Base-by-base conservation (phyloP, 768 basidiomycete species). In the Albatrellus ellisii region DNA sequence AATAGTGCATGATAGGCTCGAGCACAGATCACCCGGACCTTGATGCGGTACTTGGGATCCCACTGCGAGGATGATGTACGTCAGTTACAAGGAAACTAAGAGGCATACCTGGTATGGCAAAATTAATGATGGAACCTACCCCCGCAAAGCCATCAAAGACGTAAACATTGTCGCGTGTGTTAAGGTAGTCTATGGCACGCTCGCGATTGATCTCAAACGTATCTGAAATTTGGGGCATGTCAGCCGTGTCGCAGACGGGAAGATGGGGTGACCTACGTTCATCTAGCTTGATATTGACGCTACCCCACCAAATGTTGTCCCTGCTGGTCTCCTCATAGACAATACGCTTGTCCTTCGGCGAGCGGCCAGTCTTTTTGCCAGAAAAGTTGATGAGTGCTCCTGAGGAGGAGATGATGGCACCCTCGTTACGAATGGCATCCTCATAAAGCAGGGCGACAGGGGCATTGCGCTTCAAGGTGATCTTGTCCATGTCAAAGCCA, bases 301-400 rank as follows among this genome's bases (percentile, higher is more conserved):
- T 82, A 29, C 95, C 94, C 95, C 95, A 98, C 92, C 95, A 99
- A 60, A 99, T 83, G 48, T 97, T 77, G 58, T 97, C 90, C 64
- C 90, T 95, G 65, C 78, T 82, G 40, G 87, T 83, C 53, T 98
- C 92, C 62, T 99, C 95, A 59, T 71, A 98, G 56, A 99, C 95
- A 57, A 99, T 97, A 48, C 95, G 91, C 75, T 98, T 99, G 76
- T 99, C 95, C 61, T 98, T 99, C 41, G 95, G 95, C 52, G 79
- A 83, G 37, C 95, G 75, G 43, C 95, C 95, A 2, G 95, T 98
- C 73, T 99, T 99, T 73, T 97, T 98, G 22, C 95, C 95, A 8
- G 91, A 95, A 56, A 98, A 99, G 75, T 99, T 99, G 79, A 99
- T 99, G 55, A 99, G 69, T 15, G 95, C 91, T 40, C 95, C 95